phyloP scores from a whole-genome alignment of 371 early-diverging fungal species.

The Paraphysoderma sedebokerense region DNA sequence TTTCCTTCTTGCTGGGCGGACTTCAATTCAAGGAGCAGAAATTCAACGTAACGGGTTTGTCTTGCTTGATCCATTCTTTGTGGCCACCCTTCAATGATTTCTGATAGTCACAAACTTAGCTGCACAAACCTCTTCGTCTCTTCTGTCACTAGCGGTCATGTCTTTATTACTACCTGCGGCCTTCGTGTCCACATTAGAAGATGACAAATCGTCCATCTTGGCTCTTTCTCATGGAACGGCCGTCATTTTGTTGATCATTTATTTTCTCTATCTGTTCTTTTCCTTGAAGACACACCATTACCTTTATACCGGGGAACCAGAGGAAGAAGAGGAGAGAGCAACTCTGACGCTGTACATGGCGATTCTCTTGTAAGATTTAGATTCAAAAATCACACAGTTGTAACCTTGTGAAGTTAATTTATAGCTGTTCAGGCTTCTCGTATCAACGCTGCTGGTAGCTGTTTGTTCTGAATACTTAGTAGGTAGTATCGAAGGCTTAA shows the following conservation, averaged over 20 bases:
- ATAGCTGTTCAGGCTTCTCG: constrained; percentile 14
- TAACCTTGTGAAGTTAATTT: too few relatives aligned
- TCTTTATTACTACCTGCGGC: constrained; percentile 65
- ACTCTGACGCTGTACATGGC: constrained; percentile 34
- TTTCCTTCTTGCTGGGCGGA: constrained; percentile 68
- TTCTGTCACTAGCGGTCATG: constrained; percentile 53
- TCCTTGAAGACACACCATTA: constrained; percentile 54
- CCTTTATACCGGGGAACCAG: constrained; percentile 19
- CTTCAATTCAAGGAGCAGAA: constrained; percentile 38
- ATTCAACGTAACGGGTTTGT: constrained; percentile 57
- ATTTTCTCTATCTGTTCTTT: constrained; percentile 53
- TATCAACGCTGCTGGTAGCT: constrained; percentile 38
- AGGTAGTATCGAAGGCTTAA: constrained; percentile 52
- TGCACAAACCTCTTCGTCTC: constrained; percentile 59
- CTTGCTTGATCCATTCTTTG: too few relatives aligned
- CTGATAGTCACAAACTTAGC: too few relatives aligned
- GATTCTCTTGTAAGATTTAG: constrained; percentile 10
- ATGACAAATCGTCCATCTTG: constrained; percentile 32
- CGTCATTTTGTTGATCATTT: constrained; percentile 49
- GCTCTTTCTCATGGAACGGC: constrained; percentile 49
- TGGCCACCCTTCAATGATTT: too few relatives aligned
- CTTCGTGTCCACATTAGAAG: constrained; percentile 29
- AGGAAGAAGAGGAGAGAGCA: constrained; percentile 34
- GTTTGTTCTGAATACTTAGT: constrained; percentile 69
- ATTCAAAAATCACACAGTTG: too few relatives aligned